phyloP scores from a whole-genome alignment of 2,329 filamentous ascomycete species.

The Pseudogymnoascus sp. region DNA sequence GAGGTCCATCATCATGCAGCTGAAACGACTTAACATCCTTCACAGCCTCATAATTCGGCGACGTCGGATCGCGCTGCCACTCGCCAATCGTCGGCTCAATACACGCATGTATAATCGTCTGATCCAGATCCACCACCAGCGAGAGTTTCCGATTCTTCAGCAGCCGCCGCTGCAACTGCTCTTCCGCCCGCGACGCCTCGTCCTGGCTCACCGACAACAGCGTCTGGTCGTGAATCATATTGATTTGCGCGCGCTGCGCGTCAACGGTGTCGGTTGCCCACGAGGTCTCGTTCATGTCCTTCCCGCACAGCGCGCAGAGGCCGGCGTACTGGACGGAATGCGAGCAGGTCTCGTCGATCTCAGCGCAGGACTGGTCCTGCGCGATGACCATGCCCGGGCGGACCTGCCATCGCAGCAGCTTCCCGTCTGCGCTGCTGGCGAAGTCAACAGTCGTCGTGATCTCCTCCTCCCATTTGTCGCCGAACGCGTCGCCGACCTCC shows the following conservation, averaged over 20 bases:
- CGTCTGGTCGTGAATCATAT: conserved; percentile 89
- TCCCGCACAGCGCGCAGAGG: conserved; percentile 84
- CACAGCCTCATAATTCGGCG: conserved; percentile 85
- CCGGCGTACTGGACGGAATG: conserved; percentile 89
- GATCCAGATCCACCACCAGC: conserved; percentile 91
- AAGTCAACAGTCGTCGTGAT: conserved; percentile 68
- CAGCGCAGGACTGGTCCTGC: conserved; percentile 51
- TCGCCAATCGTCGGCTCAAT: conserved; percentile 94
- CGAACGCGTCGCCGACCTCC: conserved; percentile 59
- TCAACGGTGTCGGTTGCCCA: conserved; percentile 76
- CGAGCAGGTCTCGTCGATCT: conserved; percentile 83
- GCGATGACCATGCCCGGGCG: conserved; percentile 55
- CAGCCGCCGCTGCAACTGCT: conserved; percentile 76
- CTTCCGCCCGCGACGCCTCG: conserved; percentile 74
- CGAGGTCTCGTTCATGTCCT: conserved; percentile 87
- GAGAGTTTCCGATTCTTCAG: conserved; percentile 76
- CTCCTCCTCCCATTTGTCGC: conserved; percentile 52
- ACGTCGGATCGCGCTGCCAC: conserved; percentile 82
- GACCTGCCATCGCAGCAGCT: conserved; percentile 68
- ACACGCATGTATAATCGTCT: conserved; percentile 96
- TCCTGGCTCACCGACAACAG: conserved; percentile 74
- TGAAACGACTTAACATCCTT: conserved; percentile 85
- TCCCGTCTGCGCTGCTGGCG: conserved; percentile 76
- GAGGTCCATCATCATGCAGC: conserved; percentile 74
- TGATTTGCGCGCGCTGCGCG: conserved; percentile 80